These are phyloP conservation scores for Rhizopus delemar DNA, from an alignment of 371 early-diverging fungal species.

Conservation along the genomic window DNA sequence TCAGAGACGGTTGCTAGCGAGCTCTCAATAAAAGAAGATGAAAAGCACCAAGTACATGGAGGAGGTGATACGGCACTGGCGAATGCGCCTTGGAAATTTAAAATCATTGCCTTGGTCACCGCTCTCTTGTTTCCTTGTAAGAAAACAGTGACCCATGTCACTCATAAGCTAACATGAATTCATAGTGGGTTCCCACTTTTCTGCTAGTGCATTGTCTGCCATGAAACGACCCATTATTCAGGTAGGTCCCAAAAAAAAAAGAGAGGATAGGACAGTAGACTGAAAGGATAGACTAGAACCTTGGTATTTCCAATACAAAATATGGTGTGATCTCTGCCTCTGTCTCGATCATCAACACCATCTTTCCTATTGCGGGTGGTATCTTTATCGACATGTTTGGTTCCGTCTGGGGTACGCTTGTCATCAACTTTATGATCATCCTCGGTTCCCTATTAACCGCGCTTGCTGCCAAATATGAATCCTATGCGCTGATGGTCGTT, in stretches of 20 bases:
- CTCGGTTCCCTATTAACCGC: conserved; percentile 52
- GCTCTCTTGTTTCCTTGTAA: conserved; percentile 34
- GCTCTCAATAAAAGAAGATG: neutral
- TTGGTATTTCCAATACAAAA: conserved; percentile 48
- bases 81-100: conserved; percentile 41
- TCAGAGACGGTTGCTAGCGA: conserved; percentile 1
- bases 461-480: conserved; percentile 39
- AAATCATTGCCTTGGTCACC: conserved; percentile 31
- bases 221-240: conserved; percentile 38
- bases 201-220: conserved; percentile 40
- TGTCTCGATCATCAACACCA: conserved; percentile 55
- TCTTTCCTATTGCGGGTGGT: conserved; percentile 57
- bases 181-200: conserved; percentile 44
- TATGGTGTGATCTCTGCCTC: conserved; percentile 56
- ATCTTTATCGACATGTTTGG: conserved; percentile 54
- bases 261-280: neutral
- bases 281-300: conserved; percentile 21
- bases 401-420: conserved; percentile 50
- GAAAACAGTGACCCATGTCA: neutral
- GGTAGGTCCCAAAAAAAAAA: conserved; percentile 13
- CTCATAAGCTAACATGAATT: neutral
- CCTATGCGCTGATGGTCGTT: conserved; percentile 47
- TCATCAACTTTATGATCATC: conserved; percentile 43
- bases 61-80: conserved; percentile 34
- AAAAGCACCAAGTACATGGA: neutral